Evolutionary conservation across 2,329 filamentous ascomycete genomes (phyloP), one percentile per base, ranked within the genome.

Genomic region (Huntiella savannae): DNA sequence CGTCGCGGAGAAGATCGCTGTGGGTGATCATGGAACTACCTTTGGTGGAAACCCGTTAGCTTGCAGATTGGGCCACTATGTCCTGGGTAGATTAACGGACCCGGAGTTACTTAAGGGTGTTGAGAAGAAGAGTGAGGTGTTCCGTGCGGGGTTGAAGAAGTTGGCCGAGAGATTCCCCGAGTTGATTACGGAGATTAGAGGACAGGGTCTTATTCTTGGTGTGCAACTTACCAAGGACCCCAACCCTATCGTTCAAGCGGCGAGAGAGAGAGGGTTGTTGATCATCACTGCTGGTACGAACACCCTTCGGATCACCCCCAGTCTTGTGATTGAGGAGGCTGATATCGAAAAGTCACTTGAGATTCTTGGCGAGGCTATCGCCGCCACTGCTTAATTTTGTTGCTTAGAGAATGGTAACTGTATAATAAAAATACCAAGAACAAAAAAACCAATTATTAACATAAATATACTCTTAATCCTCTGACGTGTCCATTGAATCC

Each of bases 231-330:
- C 70, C 5, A 67, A 75, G 52, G 81, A 91, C 58, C 83, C 76
- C 28, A 70, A 71, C 13, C 71, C 69, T 10, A 77, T 98, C 50
- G 70, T 98, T 50, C 85, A 79, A 52, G 87, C 86, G 8, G 86
- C 87, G 13, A 70, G 91, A 51, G 85, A 96, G 66, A 71, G 85
- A 50, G 91, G 91, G 0, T 61, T 98, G 56, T 62, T 98, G 49
- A 69, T 98, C 50, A 95, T 98, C 57, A 95, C 86, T 1, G 88
- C 85, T 22, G 91, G 91, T 1, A 86, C 78, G 28, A 94, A 96
- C 58, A 95, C 87, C 6, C 63, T 98, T 54, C 71, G 91, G 41
- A 94, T 98, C 55, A 86, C 96, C 48, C 91, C 91, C 32, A 82
- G 84, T 50, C 64, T 98, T 57, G 77, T 78, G 4, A 82, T 98